These are phyloP conservation scores for Trichoderma cornu-damae DNA, from an alignment of 2,329 filamentous ascomycete species.

Conservation along the genomic window DNA sequence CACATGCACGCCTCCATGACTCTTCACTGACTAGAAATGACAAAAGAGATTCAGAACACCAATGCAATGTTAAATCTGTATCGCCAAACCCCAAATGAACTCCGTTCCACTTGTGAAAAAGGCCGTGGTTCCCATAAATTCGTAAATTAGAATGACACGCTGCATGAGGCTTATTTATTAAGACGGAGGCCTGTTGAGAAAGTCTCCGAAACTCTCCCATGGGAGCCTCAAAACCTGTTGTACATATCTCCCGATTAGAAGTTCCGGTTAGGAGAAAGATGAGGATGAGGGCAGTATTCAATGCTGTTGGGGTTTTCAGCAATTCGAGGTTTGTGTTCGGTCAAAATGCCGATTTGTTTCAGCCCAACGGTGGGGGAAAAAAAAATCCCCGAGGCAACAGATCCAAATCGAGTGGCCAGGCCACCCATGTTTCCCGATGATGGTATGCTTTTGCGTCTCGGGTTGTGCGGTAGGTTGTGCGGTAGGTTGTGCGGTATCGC, in stretches of 20 bases:
- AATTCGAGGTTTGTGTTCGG: background rate
- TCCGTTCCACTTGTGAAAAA: conserved; percentile 7
- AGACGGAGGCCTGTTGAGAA: background rate
- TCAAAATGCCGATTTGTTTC: background rate
- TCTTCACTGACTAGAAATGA: background rate
- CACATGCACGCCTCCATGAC: background rate
- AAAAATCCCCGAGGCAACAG: too few relatives aligned
- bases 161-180: conserved; percentile 5
- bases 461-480: too few relatives aligned
- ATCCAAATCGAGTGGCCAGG: too few relatives aligned
- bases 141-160: conserved; percentile 12
- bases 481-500: too few relatives aligned
- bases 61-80: conserved; percentile 5
- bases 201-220: background rate
- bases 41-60: conserved; percentile 2
- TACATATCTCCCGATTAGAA: background rate
- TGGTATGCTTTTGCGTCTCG: background rate
- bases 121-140: conserved; percentile 12
- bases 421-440: too few relatives aligned
- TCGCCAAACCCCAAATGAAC: conserved; percentile 2
- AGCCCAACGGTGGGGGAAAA: background rate
- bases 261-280: background rate
- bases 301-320: background rate
- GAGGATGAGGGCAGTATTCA: background rate
- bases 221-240: background rate